phyloP scores from a whole-genome alignment of 2,329 filamentous ascomycete genomes.

The Diaporthe sp. region DNA sequence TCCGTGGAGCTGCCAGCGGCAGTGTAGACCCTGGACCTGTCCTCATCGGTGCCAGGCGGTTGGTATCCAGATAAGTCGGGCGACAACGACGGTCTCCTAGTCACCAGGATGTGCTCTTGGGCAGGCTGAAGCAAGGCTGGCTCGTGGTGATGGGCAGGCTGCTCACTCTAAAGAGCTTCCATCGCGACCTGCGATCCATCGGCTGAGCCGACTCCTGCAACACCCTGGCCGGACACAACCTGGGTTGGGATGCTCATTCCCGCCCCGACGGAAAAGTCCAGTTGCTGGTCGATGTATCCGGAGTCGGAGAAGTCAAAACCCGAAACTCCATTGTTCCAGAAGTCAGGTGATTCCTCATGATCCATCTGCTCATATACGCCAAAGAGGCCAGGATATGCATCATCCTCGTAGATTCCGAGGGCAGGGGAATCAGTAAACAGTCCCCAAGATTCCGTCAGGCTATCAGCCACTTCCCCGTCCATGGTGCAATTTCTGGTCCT shows the following conservation, averaged over 20 bases:
- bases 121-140: neutral
- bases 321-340: neutral
- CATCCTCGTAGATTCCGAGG: no score
- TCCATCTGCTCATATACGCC: neutral
- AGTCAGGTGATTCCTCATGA: neutral
- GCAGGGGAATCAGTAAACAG: neutral
- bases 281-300: neutral
- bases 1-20: neutral
- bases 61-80: neutral
- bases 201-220: neutral
- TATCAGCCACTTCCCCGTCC: neutral
- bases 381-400: neutral
- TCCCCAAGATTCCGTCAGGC: neutral
- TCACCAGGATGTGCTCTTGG: neutral
- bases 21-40: neutral
- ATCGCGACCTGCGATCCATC: neutral
- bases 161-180: slow-evolving; percentile 11
- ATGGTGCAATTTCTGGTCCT: neutral
- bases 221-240: neutral
- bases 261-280: neutral
- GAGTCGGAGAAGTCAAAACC: neutral
- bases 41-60: neutral
- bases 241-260: neutral
- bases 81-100: neutral
- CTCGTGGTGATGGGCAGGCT: neutral